These are phyloP conservation scores for Mycena rosella DNA, from an alignment of 768 basidiomycete species.

Conservation along the genomic window DNA sequence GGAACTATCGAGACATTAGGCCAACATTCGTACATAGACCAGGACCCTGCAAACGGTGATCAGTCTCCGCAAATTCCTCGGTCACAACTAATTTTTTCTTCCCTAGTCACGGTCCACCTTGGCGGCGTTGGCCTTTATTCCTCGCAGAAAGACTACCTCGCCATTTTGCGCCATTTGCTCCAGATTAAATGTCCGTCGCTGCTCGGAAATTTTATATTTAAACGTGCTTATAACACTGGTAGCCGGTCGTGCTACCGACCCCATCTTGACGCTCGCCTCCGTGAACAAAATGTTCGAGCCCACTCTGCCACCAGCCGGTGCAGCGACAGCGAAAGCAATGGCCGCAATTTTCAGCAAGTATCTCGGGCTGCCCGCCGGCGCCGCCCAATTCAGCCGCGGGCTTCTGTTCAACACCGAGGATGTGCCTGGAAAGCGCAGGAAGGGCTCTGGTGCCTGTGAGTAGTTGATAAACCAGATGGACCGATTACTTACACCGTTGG, in stretches of 20 bases:
- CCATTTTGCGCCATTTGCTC: constrained; percentile 34
- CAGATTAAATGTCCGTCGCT: constrained; percentile 19
- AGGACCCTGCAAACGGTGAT: background rate
- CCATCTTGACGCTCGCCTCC: constrained; percentile 24
- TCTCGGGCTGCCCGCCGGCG: constrained; percentile 4
- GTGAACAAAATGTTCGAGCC: constrained; percentile 20
- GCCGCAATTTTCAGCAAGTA: background rate
- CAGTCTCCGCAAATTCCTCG: background rate
- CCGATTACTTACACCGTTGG: background rate
- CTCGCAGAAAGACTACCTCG: constrained; percentile 41
- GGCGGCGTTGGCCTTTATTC: constrained; percentile 39
- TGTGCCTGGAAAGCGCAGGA: constrained; percentile 8
- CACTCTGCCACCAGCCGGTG: constrained; percentile 9
- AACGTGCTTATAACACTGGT: background rate
- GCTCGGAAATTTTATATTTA: background rate
- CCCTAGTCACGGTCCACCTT: constrained; percentile 36
- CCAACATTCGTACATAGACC: background rate
- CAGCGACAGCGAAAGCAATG: background rate
- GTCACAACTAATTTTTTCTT: background rate
- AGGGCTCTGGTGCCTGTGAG: constrained; percentile 24
- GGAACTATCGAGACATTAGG: background rate
- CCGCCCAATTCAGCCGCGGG: constrained; percentile 13
- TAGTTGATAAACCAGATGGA: background rate
- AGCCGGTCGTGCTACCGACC: constrained; percentile 21
- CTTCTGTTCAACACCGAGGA: constrained; percentile 19